Conservation (phyloP, 805 yeast genomes). For the Saccharomyces jurei region DNA sequence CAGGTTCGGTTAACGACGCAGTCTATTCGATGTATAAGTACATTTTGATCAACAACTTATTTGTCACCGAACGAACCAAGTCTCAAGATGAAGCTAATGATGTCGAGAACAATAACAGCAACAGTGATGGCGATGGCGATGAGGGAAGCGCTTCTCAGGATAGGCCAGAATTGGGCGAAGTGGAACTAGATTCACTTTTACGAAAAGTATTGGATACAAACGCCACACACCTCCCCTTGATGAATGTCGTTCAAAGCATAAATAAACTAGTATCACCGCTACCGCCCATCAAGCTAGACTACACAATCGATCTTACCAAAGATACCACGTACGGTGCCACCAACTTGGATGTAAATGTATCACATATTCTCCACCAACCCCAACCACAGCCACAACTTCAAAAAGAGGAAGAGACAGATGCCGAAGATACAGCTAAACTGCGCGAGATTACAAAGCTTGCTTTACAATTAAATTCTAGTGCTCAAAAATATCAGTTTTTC, state of each 20-base stretch:
- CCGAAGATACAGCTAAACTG: constrained; percentile 17
- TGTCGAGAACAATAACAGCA: constrained; percentile 5
- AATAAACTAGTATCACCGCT: constrained; percentile 63
- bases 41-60: constrained; percentile 56
- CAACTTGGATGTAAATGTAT: constrained; percentile 64
- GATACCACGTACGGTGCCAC: constrained; percentile 75
- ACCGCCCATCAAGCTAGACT: constrained; percentile 71
- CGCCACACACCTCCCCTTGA: constrained; percentile 32
- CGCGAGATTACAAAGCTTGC: constrained; percentile 27
- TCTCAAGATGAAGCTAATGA: constrained; percentile 5
- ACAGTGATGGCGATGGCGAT: background rate
- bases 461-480: constrained; percentile 44
- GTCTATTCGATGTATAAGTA: constrained; percentile 77
- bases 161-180: background rate
- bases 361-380: constrained; percentile 19
- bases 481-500: constrained; percentile 72
- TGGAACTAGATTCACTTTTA: background rate
- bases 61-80: constrained; percentile 16
- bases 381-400: constrained; percentile 34
- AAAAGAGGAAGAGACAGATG: constrained; percentile 36
- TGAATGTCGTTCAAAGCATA: constrained; percentile 37
- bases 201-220: constrained; percentile 1
- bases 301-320: constrained; percentile 65
- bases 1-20: constrained; percentile 80
- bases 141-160: background rate